Conservation (phyloP, 2,329 filamentous ascomycete genomes). For the Nannizzia gypsea region DNA sequence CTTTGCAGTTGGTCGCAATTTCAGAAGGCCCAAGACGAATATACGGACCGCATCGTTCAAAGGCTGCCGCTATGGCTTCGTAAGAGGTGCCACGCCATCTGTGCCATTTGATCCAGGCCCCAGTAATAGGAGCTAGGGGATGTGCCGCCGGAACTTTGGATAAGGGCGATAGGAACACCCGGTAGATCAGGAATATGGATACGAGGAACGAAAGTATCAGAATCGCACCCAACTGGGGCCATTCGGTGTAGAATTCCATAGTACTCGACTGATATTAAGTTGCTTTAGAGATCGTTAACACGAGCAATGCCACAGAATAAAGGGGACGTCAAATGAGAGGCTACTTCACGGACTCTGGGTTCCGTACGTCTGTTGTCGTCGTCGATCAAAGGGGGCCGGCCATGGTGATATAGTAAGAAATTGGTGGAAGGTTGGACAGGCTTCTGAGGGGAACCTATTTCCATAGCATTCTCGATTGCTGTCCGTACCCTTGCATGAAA, state of each 20-base stretch:
- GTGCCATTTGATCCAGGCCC: conserved; percentile 10
- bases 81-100: conserved; percentile 7
- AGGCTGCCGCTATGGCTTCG: conserved; percentile 4
- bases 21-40: conserved; percentile 9
- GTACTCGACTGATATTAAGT: neutral
- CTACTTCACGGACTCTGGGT: too few species aligned
- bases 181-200: neutral
- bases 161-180: conserved; percentile 8
- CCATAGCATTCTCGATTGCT: too few species aligned
- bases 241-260: neutral
- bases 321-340: too few species aligned
- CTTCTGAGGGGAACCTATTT: too few species aligned
- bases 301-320: too few species aligned
- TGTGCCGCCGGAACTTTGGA: conserved; percentile 8
- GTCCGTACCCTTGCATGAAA: too few species aligned
- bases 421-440: too few species aligned
- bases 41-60: conserved; percentile 9
- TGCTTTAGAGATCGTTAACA: too few species aligned
- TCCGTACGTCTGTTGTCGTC: too few species aligned
- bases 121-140: conserved; percentile 8
- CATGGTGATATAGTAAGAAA: too few species aligned
- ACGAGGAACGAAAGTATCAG: neutral
- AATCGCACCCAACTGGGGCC: neutral
- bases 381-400: too few species aligned
- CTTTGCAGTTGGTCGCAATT: conserved; percentile 8